phyloP scores from a whole-genome alignment of 192 early-diverging fungal species.

The Endogone sp. region DNA sequence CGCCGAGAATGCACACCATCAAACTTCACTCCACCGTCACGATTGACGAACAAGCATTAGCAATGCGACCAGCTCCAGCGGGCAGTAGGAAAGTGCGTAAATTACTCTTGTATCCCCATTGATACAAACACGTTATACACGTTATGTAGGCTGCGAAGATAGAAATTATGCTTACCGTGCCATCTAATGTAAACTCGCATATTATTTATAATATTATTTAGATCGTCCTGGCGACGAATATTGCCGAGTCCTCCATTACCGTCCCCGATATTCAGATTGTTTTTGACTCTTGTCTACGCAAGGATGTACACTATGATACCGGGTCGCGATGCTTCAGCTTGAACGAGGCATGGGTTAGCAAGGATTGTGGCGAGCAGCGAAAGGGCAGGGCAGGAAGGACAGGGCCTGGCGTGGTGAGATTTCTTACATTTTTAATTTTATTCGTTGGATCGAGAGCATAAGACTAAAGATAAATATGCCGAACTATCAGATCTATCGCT shows the following conservation, averaged over 20 bases:
- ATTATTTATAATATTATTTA: conserved; percentile 1
- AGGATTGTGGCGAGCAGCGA: conserved; percentile 27
- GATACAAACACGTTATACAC: not conserved
- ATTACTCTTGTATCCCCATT: not conserved
- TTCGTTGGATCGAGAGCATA: too few relatives aligned
- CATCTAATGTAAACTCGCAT: not conserved
- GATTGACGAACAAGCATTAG: conserved; percentile 23
- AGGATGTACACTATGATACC: conserved; percentile 23
- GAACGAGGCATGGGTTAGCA: conserved; percentile 28
- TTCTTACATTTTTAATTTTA: not conserved
- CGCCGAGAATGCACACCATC: conserved; percentile 7
- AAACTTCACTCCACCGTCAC: conserved; percentile 28
- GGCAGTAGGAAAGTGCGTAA: conserved; percentile 11
- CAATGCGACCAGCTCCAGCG: conserved; percentile 17
- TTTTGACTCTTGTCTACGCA: conserved; percentile 25
- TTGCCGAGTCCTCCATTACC: conserved; percentile 28
- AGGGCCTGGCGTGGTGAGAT: conserved; percentile 13
- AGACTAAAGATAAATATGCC: too few relatives aligned
- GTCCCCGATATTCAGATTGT: conserved; percentile 21
- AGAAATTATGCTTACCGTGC: too few relatives aligned
- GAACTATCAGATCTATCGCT: conserved; percentile 18
- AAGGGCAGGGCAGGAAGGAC: conserved; percentile 24
- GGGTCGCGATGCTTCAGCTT: conserved; percentile 15
- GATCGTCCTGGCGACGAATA: conserved; percentile 28
- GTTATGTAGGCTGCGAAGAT: too few relatives aligned